Percentiles rank a stretch among this genome's conserved stretches.
These are phyloP conservation scores for Stellera chamaejasme DNA, from an alignment of 345 rosid genomes.

Conservation along the genomic window DNA sequence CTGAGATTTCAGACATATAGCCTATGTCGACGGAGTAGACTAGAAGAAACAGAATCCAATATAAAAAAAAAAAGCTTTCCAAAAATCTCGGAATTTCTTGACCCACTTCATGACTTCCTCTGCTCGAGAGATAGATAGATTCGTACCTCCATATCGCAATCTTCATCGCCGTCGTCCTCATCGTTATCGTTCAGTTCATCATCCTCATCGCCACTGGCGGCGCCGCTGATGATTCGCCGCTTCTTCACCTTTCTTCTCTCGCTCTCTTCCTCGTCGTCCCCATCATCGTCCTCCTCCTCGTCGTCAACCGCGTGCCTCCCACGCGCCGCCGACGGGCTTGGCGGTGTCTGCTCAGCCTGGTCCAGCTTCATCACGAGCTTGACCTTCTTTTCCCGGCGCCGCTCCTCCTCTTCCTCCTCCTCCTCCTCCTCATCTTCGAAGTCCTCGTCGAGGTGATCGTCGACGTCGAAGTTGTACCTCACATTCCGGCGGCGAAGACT, in stretches of 20 bases:
- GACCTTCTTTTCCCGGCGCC: constrained; percentile 69
- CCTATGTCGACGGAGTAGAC: constrained; percentile 7
- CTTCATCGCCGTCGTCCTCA: constrained; percentile 28
- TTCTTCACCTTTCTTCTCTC: constrained; percentile 38
- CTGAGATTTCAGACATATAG: neutral
- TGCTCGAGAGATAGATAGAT: constrained; percentile 16
- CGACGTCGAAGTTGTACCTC: constrained; percentile 69
- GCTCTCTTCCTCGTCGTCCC: constrained; percentile 14
- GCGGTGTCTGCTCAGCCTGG: constrained; percentile 28
- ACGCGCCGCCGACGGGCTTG: constrained; percentile 18
- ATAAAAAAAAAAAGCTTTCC: constrained; percentile 6
- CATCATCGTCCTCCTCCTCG: constrained; percentile 33
- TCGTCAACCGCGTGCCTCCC: constrained; percentile 17
- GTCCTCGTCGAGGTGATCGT: constrained; percentile 59
- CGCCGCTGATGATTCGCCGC: constrained; percentile 32
- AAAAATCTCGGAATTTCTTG: neutral
- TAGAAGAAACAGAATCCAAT: constrained; percentile 20
- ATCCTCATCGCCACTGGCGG: constrained; percentile 25
- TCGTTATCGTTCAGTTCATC: constrained; percentile 25
- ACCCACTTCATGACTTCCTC: constrained; percentile 9
- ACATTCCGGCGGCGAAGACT: constrained; percentile 74
- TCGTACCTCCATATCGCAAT: constrained; percentile 25
- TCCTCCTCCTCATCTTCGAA: constrained; percentile 40
- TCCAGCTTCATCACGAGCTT: constrained; percentile 69
- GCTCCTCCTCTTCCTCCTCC: constrained; percentile 37